Base-by-base conservation (phyloP, 2,329 filamentous ascomycete species). In the Trichoderma harzianum region DNA sequence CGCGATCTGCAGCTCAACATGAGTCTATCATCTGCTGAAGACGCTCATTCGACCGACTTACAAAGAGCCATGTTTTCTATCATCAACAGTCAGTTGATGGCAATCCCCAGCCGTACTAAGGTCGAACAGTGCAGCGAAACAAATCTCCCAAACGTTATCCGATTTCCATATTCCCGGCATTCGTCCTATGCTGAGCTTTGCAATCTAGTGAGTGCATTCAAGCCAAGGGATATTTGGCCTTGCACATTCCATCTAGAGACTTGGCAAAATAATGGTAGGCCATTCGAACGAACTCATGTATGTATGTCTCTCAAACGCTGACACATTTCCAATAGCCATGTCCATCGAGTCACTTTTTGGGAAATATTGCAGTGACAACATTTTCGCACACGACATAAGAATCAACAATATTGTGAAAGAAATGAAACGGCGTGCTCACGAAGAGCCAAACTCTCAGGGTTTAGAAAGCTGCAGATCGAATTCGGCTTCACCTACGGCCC, bases 161-260 rank as follows among this genome's bases (percentile, higher is more conserved):
- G 79, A 0, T 98, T 97, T 75, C 93, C 95, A 0, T 98, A 95
- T 78, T 95, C 95, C 0, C 88, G 95, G 1, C 95, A 98, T 80
- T 97, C 95, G 0, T 97, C 93, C 0, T 95, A 96, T 73, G 83
- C 85, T 0, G 95, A 98, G 78, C 86, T 97, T 3, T 92, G 93
- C 74, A 82, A 89, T 68, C 82, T 98, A 1, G 85, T 97, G 1
- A 79, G 84, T 3, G 84, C 85, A 0, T 92, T 98, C 76, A 87
- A 83, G 32, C 94, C 94, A 0, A 88, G 83, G 60, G 94, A 98
- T 76, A 84, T 98, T 2, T 92, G 92, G 84, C 94, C 95, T 0
- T 97, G 94, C 77, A 97, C 94, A 0, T 89, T 92, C 2, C 86
- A 93, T 73, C 81, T 86, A 18, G 76, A 80, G 0, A 82, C 82